Base-by-base conservation (phyloP, 1,139 yeast species). In the Taphrina wiesneri region DNA sequence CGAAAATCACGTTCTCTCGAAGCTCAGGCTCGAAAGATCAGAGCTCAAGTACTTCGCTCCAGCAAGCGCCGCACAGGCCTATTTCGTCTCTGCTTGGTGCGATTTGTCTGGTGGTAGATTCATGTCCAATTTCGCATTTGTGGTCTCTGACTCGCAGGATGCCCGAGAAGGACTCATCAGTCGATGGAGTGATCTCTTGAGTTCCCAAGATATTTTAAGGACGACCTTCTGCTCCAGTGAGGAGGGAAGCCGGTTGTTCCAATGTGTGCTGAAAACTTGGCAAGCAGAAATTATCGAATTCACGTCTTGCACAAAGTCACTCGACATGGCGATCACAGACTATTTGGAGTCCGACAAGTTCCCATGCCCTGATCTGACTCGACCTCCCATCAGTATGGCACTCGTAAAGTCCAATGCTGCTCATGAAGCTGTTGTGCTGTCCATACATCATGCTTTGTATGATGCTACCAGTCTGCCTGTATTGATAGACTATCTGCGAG, bases 381-480 rank as follows among this genome's bases (percentile, higher is more conserved):
- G 46, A 9, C 49, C 63, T 2, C 63, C 57, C 17, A 19, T 19
- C 4, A 7, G 19, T 2, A 17, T 56, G 28, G 34, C 45, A 13
- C 11, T 46, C 1, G 49, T 63, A 15, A 46, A 28, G 17, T 26
- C 46, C 7, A 21, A 28, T 9, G 53, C 17, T 7, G 41, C 28
- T 13, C 5, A 17, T 34, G 23, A 60, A 15, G 36, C 61, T 3
- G 36, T 34, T 11, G 28, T 63, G 28, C 41, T 72, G 32, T 53
- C 65, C 6, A 67, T 72, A 7, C 74, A 72, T 56, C 74, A 72
- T 63, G 70, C 73, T 17, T 47, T 72, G 39, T 72, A 72, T 51
- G 74, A 72, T 66, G 74, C 71, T 6, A 70, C 72, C 70, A 67
- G 70, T 46, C 45, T 72, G 26, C 49, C 53, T 15, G 23, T 63